These are phyloP conservation scores for Clavariopsis aquatica DNA, from an alignment of 495 filamentous ascomycete species.

Conservation along the genomic window DNA sequence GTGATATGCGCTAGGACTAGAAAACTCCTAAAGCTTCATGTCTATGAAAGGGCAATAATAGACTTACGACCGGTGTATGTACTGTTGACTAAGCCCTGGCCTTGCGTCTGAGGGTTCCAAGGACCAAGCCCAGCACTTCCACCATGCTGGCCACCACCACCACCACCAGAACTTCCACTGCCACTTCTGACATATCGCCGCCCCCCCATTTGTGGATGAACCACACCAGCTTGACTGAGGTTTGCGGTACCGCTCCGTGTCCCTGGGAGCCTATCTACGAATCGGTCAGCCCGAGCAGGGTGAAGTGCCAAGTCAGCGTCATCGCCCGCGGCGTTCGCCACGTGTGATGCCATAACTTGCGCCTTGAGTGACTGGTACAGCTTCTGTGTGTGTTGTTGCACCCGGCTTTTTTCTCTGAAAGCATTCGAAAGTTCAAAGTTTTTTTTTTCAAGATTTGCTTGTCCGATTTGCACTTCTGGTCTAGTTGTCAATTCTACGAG, in stretches of 20 bases:
- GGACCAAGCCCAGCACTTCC: constrained; percentile 15
- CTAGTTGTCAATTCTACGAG: constrained; percentile 7
- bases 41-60: neutral
- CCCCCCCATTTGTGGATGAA: constrained; percentile 30
- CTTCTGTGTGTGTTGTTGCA: constrained; percentile 76
- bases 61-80: constrained; percentile 17
- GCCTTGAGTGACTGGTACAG: constrained; percentile 83
- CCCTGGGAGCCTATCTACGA: constrained; percentile 34
- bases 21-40: neutral
- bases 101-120: constrained; percentile 23
- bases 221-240: constrained; percentile 18
- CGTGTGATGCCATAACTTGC: constrained; percentile 66
- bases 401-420: constrained; percentile 71
- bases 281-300: constrained; percentile 28
- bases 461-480: constrained; percentile 64
- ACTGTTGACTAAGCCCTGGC: constrained; percentile 6
- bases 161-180: constrained; percentile 50
- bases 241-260: constrained; percentile 17
- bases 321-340: constrained; percentile 69
- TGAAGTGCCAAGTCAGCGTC: constrained; percentile 62
- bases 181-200: constrained; percentile 48
- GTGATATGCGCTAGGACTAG: neutral
- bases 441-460: constrained; percentile 69
- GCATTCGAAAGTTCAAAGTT: constrained; percentile 72
- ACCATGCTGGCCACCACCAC: constrained; percentile 11